These are phyloP conservation scores for Termitomyces sp. DNA, from an alignment of 768 basidiomycete species.

Conservation along the genomic window DNA sequence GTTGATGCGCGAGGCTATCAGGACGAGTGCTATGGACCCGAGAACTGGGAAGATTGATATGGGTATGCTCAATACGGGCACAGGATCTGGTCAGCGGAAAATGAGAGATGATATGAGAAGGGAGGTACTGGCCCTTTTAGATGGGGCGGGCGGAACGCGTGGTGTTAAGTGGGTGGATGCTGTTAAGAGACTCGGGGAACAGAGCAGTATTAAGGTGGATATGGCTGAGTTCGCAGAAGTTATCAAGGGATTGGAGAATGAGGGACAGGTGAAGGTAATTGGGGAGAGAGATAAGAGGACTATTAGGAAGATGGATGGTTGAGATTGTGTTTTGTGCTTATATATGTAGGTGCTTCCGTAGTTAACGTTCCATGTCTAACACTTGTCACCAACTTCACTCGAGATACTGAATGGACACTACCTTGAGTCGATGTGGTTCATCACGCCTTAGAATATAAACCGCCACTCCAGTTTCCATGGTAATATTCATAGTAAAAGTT, in stretches of 20 bases:
- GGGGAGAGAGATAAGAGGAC: slow-evolving; percentile 84
- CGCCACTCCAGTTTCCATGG: too few species aligned
- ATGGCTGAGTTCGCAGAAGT: slow-evolving; percentile 77
- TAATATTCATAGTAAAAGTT: too few species aligned
- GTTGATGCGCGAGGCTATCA: slow-evolving; percentile 95
- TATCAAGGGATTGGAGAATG: slow-evolving; percentile 71
- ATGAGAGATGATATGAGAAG: slow-evolving; percentile 86
- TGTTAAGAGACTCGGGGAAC: slow-evolving; percentile 70
- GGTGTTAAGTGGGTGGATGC: slow-evolving; percentile 81
- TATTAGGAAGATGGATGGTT: slow-evolving; percentile 62
- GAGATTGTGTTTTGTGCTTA: not conserved
- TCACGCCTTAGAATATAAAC: too few species aligned
- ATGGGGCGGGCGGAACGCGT: slow-evolving; percentile 44
- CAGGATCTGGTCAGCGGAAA: slow-evolving; percentile 80
- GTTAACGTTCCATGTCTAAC: too few species aligned
- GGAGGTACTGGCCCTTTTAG: slow-evolving; percentile 67
- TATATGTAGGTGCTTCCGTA: too few species aligned
- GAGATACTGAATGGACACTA: too few species aligned
- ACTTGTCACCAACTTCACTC: too few species aligned
- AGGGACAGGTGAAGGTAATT: slow-evolving; percentile 79
- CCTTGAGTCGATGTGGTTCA: too few species aligned
- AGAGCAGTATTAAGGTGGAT: slow-evolving; percentile 82
- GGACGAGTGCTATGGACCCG: slow-evolving; percentile 93
- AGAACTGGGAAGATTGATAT: slow-evolving; percentile 97
- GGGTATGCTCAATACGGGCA: slow-evolving; percentile 91